Base-by-base conservation (phyloP, 2,329 filamentous ascomycete genomes). In the Blastomyces gilchristii region DNA sequence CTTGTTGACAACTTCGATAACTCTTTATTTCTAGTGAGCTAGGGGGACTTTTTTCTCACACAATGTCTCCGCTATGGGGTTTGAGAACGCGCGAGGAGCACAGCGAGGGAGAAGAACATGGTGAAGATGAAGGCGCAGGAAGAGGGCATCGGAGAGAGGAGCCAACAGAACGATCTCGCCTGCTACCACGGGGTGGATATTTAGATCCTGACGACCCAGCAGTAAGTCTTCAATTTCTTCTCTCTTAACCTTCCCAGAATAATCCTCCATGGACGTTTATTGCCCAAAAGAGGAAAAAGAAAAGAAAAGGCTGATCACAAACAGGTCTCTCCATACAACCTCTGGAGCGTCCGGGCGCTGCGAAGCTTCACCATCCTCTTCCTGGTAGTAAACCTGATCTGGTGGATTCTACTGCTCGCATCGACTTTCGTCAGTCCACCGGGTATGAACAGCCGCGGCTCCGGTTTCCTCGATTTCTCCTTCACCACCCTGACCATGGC, bases 371-470 rank as follows among this genome's bases (percentile, higher is more conserved):
- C 91, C 5, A 80, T 96, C 62, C 69, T 90, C 47, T 89, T 97
- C 71, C 80, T 93, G 25, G 74, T 85, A 60, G 73, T 92, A 69
- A 89, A 86, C 63, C 91, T 95, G 70, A 70, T 91, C n/a, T 97
- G 93, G 93, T 97, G 94, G 93, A 82, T 90, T 11, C 75, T 97
- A 62, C 80, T 96, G 43, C 82, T 99, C n/a, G 85, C 97, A 18
- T 91, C 90, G 62, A 86, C 88, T 67, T 99, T 99, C 77, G 87
- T 95, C 68, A 96, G 90, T 61, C 91, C 91, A 16, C 93, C 93
- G 0, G 87, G 88, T 57, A 86, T 97, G 73, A 86, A 94, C 73
- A 89, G 87, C 11, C 86, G 91, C 61, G 94, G 94, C 5, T 94
- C 91, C n/a, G 90, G 90, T 49, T 99, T 96, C 82, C 91, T 91